Evolutionary conservation across 495 filamentous ascomycete genomes (phyloP), one percentile per base, ranked within the genome.

Genomic region (Annulohypoxylon bovei): DNA sequence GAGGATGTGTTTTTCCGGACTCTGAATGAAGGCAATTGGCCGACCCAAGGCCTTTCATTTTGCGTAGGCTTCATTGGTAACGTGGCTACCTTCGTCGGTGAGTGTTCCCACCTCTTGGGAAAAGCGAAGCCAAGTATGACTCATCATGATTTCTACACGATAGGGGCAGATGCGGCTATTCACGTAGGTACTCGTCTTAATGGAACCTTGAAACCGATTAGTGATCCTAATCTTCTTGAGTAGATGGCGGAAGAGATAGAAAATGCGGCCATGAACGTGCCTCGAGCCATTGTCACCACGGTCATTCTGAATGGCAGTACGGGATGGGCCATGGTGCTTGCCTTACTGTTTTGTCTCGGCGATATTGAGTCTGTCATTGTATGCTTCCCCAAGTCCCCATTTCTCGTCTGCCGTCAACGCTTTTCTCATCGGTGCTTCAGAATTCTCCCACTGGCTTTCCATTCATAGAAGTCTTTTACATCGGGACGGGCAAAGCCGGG

Each of bases 1-100:
- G 75, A 79, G 14, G 81, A 77, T 20, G 49, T 53, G 2, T 87
- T 89, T 65, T 82, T 83, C 4, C 77, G 81, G 0, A 87, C 88
- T 69, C 74, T 80, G 30, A 86, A 89, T 67, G 79, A 79, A 11
- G 88, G 87, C n/a, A 80, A 82, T 30, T 90, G 88, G 88, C 67
- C 76, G 25, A 86, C 77, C 11, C 76, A 79, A 23, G 87, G 86
- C 5, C 78, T 86, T 4, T 83, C 87, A 0, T 84, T 81, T 0
- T 78, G 89, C 67, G 81, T 90, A 11, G 88, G 88, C 6, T 77
- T 89, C 23, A 83, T 86, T 0, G 67, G 58, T 3, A 67, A 44
- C 25, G 71, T 70, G 3, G 64, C 62, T 9, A 52, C 53, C 27
- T 65, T 89, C 76, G 73, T 85, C 62, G 84, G 67, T 67, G 54